Conservation (phyloP, 441 rosid species). For the Pelargonium australe region DNA sequence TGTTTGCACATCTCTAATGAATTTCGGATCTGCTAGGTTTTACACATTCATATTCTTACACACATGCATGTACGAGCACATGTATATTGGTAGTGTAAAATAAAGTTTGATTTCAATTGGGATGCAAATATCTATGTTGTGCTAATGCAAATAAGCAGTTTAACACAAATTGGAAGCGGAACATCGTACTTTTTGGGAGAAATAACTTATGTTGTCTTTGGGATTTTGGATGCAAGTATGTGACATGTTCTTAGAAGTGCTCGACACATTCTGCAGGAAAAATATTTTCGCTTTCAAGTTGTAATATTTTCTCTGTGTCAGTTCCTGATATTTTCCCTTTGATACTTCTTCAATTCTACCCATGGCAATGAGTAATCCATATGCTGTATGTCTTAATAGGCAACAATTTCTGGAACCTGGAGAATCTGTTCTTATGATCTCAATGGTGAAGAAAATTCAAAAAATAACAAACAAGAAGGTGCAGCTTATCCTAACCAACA, state of each 20-base stretch:
- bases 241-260: not conserved
- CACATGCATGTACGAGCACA: not conserved
- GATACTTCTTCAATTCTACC: not conserved
- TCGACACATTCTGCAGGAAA: not conserved
- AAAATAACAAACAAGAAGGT: slow-evolving; percentile 92
- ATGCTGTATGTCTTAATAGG: slow-evolving; percentile 39
- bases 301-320: not conserved
- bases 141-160: not conserved
- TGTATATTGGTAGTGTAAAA: not conserved
- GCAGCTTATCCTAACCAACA: slow-evolving; percentile 95
- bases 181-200: not conserved
- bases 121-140: not conserved
- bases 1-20: not conserved
- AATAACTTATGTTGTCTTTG: not conserved
- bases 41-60: not conserved
- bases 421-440: slow-evolving; percentile 94
- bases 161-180: too few relatives aligned
- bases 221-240: not conserved
- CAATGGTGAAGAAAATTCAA: slow-evolving; percentile 89
- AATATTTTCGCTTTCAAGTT: not conserved
- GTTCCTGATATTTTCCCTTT: too few relatives aligned
- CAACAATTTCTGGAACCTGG: slow-evolving; percentile 96
- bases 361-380: not conserved
- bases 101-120: not conserved
- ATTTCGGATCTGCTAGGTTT: not conserved